Evolutionary conservation across 208 protist genomes (phyloP), one percentile per base, ranked within the genome.

Genomic region (Leishmania turanica): DNA sequence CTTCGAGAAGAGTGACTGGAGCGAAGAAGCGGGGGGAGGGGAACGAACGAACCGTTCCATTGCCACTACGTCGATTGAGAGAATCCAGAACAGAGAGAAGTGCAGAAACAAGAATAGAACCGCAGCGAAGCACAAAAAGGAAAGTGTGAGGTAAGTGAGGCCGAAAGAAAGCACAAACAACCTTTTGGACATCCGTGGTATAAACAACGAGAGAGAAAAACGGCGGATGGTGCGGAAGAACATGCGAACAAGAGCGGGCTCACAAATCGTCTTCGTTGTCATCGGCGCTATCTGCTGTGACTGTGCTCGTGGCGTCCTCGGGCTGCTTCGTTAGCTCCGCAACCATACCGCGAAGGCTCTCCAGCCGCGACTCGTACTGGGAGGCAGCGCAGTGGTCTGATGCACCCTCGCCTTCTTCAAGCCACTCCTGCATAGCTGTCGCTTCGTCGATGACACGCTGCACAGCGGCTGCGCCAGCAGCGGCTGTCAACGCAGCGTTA

Each of bases 391-490:
- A 96, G 24, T 73, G 56, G 47, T 97, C 92, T 56, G 81, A 85
- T 64, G 84, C 88, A 54, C 93, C 93, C 40, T 90, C 81, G n/a
- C 92, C 92, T 62, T 94, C 90, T 68, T 97, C 92, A 24, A 96
- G 72, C 93, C 95, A 97, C 45, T 96, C 85, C 76, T 91, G 79
- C 27, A 84, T 56, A 8, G 81, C 77, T 56, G 64, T 74, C 11
- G 93, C 75, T 58, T 81, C 78, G 1, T 83, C 78, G 70, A 83
- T 84, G 21, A 92, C 56, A 37, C 66, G 42, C 45, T 90, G 75
- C 77, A 90, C 53, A n/a, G 85, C 82, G 40, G 78, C 79, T 19
- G 84, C 42, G 40, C 68, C 82, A 34, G 79, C 79, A 3, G 78
- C 40, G 37, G 66, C 56, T 40, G 82, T 68, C 13, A 86, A 34